Conservation (phyloP, 306 rosid species). For the Pterocarpus santalinus region DNA sequence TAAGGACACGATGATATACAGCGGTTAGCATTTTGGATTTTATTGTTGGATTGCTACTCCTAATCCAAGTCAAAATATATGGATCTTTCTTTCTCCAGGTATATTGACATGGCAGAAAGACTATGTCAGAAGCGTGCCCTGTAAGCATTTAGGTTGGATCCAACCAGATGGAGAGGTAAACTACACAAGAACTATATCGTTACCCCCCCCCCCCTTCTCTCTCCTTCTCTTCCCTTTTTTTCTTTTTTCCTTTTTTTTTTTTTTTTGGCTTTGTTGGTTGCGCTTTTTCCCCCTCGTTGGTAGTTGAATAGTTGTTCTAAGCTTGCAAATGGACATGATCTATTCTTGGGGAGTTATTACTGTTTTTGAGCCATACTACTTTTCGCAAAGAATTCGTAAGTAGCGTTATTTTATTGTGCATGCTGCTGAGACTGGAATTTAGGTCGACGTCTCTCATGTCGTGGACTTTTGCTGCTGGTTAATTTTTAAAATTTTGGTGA, state of each 20-base stretch:
- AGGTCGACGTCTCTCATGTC: not conserved
- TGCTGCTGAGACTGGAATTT: no score
- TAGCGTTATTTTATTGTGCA: not conserved
- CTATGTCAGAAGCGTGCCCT: constrained; percentile 98
- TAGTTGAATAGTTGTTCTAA: not conserved
- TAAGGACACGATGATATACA: not conserved
- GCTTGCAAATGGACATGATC: not conserved
- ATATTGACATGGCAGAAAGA: constrained; percentile 98
- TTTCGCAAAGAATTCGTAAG: not conserved
- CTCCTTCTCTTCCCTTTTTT: no score
- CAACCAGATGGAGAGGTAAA: constrained; percentile 98
- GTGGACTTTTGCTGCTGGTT: constrained; percentile 15
- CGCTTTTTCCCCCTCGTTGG: not conserved
- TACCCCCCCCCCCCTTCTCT: not conserved
- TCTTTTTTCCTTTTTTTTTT: no score
- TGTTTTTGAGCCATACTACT: not conserved
- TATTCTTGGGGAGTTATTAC: not conserved
- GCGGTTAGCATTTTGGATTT: constrained; percentile 24
- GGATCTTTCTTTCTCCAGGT: constrained; percentile 63
- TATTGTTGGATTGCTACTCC: not conserved
- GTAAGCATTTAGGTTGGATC: constrained; percentile 94
- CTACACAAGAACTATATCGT: constrained; percentile 18
- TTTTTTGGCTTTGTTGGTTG: not conserved
- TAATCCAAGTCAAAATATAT: not conserved
- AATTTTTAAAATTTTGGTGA: not conserved